Evolutionary conservation across 768 basidiomycete genomes (phyloP).

Genomic region (Termitomyces sp.): DNA sequence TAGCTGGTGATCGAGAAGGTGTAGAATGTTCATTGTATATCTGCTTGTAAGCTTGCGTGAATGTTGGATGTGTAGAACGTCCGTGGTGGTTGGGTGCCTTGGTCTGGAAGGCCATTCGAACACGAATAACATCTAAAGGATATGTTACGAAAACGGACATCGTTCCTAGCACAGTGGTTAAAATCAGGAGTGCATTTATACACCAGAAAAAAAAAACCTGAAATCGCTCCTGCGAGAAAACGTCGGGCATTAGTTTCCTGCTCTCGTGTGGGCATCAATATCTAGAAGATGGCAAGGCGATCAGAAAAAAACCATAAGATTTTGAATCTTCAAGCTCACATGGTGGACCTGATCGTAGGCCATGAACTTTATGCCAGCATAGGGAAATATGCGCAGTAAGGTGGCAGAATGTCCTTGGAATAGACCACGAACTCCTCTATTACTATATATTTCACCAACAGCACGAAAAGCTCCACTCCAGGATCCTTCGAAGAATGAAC

Average conservation of each 20-base stretch:
- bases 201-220: conserved; percentile 52
- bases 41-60: conserved; percentile 50
- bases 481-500: conserved; percentile 53
- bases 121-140: conserved; percentile 92
- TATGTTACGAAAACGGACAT: conserved; percentile 91
- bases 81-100: conserved; percentile 25
- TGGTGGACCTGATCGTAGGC: conserved; percentile 86
- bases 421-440: conserved; percentile 72
- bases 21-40: conserved; percentile 69
- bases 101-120: conserved; percentile 91
- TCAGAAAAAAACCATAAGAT: background rate
- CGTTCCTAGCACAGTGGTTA: conserved; percentile 47
- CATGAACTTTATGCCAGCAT: conserved; percentile 97
- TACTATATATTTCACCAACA: conserved; percentile 63
- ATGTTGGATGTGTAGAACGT: conserved; percentile 40
- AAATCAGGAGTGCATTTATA: background rate
- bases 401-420: conserved; percentile 98
- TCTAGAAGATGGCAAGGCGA: conserved; percentile 34
- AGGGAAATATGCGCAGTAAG: conserved; percentile 90
- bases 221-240: conserved; percentile 83
- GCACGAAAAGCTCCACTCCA: conserved; percentile 86
- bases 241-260: conserved; percentile 76
- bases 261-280: conserved; percentile 81
- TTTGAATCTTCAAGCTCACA: conserved; percentile 36
- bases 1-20: conserved; percentile 21